Evolutionary conservation across 805 yeast species (phyloP).

Genomic region (Candida coquimbonensis): DNA sequence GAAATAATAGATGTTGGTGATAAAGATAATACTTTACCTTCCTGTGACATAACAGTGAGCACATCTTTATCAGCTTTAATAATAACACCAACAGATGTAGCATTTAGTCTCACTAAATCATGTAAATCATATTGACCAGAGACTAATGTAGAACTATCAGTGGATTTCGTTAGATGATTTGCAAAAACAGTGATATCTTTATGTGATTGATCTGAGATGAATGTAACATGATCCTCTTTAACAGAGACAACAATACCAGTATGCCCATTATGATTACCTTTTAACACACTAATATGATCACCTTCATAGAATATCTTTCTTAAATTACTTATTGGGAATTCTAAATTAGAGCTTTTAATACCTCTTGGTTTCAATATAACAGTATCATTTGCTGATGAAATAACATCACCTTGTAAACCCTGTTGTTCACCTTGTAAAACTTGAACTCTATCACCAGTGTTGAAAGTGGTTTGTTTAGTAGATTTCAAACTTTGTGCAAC

Average conservation of each 20-base stretch:
- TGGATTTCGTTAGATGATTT: conserved; percentile 81
- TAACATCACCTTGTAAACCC: conserved; percentile 76
- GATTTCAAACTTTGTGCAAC: conserved; percentile 82
- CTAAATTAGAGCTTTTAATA: conserved; percentile 48
- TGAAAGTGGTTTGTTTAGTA: conserved; percentile 56
- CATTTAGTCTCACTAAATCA: conserved; percentile 82
- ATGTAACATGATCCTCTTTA: conserved; percentile 77
- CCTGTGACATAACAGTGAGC: conserved; percentile 72
- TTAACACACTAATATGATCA: conserved; percentile 89
- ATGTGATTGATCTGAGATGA: conserved; percentile 82
- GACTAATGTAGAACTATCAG: conserved; percentile 76
- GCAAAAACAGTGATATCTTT: conserved; percentile 91
- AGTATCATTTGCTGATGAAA: conserved; percentile 59
- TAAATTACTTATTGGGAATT: conserved; percentile 74
- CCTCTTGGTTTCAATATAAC: conserved; percentile 40
- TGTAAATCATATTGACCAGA: conserved; percentile 78
- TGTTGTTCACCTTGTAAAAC: conserved; percentile 90
- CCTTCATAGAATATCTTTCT: conserved; percentile 85
- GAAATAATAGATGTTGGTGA: conserved; percentile 79
- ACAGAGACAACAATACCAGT: conserved; percentile 89
- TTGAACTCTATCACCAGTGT: conserved; percentile 92
- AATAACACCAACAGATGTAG: conserved; percentile 82
- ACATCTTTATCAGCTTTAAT: conserved; percentile 85
- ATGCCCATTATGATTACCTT: conserved; percentile 88
- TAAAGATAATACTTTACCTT: conserved; percentile 66